Evolutionary conservation across 345 rosid species (phyloP).

Genomic region (Citrus maxima): DNA sequence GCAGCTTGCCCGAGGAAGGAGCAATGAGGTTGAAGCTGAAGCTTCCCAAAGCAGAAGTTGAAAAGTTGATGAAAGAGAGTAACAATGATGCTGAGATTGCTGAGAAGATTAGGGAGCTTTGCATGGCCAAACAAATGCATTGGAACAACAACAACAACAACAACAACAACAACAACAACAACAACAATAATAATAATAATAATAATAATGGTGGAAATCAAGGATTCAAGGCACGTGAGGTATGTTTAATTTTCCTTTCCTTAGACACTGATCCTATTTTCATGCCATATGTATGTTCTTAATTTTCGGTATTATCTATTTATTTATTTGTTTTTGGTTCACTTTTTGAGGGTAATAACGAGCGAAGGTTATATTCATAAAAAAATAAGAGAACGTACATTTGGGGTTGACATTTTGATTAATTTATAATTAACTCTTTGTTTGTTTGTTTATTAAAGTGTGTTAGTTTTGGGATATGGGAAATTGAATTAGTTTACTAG

Average conservation of each 20-base stretch:
- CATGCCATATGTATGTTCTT: no score
- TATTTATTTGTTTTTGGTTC: no score
- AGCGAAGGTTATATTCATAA: not conserved
- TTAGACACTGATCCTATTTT: no score
- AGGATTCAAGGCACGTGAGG: constrained; percentile 53
- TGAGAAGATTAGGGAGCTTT: constrained; percentile 63
- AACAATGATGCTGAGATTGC: constrained; percentile 55
- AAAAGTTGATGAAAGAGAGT: constrained; percentile 63
- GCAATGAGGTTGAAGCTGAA: constrained; percentile 59
- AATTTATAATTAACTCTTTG: not conserved
- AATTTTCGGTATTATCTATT: no score
- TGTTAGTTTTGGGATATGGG: not conserved
- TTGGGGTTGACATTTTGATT: not conserved
- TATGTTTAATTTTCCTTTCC: constrained; percentile 4
- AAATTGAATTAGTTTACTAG: no score
- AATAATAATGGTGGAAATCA: not conserved
- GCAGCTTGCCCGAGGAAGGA: constrained; percentile 3
- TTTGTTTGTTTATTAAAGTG: not conserved
- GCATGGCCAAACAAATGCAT: constrained; percentile 34
- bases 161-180: no score
- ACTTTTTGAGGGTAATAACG: not conserved
- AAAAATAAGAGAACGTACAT: not conserved
- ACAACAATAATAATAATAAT: not conserved
- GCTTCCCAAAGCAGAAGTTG: constrained; percentile 65
- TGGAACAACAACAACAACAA: no score